Conservation (phyloP, 164 flowering plant genomes). For the Vitis labrusca region DNA sequence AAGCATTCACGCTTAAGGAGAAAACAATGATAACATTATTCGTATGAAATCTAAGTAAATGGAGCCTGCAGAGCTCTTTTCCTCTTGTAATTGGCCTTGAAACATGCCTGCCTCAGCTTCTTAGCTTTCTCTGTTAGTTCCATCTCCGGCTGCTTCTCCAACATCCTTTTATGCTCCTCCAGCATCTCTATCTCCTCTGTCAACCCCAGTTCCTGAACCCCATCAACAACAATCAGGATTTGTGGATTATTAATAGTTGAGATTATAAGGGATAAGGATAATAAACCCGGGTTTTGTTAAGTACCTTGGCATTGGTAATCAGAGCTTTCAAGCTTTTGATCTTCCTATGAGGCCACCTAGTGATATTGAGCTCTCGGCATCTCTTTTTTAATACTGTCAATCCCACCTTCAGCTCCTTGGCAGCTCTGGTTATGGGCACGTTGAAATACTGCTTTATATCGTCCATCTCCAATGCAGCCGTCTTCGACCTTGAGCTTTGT, state of each 20-base stretch:
- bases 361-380: constrained; percentile 57
- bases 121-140: constrained; percentile 48
- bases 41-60: too few species aligned
- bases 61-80: constrained; percentile 20
- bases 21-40: too few species aligned
- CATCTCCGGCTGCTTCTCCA: constrained; percentile 45
- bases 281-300: neutral
- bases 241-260: too few species aligned
- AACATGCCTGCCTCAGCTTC: constrained; percentile 65
- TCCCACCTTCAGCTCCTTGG: constrained; percentile 53
- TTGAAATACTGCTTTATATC: constrained; percentile 62
- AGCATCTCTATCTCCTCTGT: constrained; percentile 35
- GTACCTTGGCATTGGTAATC: constrained; percentile 58
- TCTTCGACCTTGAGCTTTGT: constrained; percentile 12
- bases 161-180: constrained; percentile 44
- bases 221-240: too few species aligned
- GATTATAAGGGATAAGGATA: too few species aligned
- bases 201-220: constrained; percentile 44
- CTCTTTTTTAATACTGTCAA: constrained; percentile 62
- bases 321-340: constrained; percentile 60
- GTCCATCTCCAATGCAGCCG: constrained; percentile 31
- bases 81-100: constrained; percentile 71
- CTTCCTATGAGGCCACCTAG: constrained; percentile 68
- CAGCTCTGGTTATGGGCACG: constrained; percentile 55
- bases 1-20: too few species aligned